These are phyloP conservation scores for Aspergillus sp. DNA, from an alignment of 2,329 filamentous ascomycete species.

Conservation along the genomic window DNA sequence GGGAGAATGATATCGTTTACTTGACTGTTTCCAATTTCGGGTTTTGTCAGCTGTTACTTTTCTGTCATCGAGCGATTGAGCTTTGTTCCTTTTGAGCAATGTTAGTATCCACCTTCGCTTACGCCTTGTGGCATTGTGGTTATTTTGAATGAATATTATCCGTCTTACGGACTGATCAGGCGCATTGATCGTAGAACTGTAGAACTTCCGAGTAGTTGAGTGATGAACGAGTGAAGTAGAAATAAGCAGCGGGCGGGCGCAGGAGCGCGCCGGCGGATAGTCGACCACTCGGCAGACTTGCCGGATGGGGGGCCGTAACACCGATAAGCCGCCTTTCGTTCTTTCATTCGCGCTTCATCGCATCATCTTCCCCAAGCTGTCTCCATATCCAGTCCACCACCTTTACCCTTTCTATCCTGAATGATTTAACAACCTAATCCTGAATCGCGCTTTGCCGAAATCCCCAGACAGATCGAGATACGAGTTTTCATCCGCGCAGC, in stretches of 20 bases:
- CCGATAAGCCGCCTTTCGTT: conserved; percentile 2
- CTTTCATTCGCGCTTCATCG: neutral
- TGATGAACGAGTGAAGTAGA: neutral
- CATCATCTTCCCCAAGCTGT: neutral
- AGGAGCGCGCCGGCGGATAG: neutral
- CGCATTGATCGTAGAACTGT: neutral
- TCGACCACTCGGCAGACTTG: conserved; percentile 10
- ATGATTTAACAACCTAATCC: neutral
- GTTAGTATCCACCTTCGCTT: neutral
- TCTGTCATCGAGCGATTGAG: conserved; percentile 1
- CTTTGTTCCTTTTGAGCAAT: neutral
- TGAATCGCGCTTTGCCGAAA: neutral
- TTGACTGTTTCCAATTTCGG: neutral
- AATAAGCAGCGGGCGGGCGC: neutral
- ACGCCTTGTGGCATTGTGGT: neutral
- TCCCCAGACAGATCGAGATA: neutral
- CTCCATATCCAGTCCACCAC: neutral
- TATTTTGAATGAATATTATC: neutral
- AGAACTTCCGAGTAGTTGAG: neutral
- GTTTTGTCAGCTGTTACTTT: neutral
- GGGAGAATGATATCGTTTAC: conserved; percentile 6
- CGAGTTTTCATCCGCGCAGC: neutral
- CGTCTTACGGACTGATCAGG: too few species aligned
- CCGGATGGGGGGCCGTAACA: conserved; percentile 7
- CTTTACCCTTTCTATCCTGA: too few species aligned